These are phyloP conservation scores for Polytrichum commune DNA, from an alignment of 225 moss, liverwort and hornwort genomes.

Conservation along the genomic window DNA sequence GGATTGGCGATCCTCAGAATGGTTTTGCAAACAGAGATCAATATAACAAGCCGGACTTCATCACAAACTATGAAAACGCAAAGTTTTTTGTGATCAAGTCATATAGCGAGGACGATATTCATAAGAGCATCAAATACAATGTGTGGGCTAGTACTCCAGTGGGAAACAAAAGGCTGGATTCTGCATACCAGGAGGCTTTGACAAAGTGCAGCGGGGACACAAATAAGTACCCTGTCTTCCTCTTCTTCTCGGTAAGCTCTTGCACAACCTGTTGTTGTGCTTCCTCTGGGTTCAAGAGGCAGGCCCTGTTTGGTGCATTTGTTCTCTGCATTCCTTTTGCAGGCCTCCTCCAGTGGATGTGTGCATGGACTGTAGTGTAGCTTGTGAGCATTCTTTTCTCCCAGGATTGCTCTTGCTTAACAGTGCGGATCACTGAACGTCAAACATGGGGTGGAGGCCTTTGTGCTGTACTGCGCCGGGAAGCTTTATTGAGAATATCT, in stretches of 20 bases:
- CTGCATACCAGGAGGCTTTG: slow-evolving; percentile 80
- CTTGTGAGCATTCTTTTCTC: too few species aligned
- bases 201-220: slow-evolving; percentile 39
- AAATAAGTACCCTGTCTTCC: slow-evolving; percentile 76
- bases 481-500: too few species aligned
- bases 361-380: too few species aligned
- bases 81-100: slow-evolving; percentile 99
- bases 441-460: too few species aligned
- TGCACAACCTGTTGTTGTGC: too few species aligned
- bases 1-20: slow-evolving; percentile 56
- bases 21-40: slow-evolving; percentile 78
- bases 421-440: too few species aligned
- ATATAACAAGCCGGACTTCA: slow-evolving; percentile 87
- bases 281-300: too few species aligned
- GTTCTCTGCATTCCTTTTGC: too few species aligned
- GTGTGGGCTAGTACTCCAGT: slow-evolving; percentile 99
- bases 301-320: too few species aligned
- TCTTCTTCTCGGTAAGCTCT: slow-evolving; percentile 91
- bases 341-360: too few species aligned
- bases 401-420: too few species aligned
- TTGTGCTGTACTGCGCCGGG: too few species aligned
- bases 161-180: slow-evolving; percentile 94
- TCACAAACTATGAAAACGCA: slow-evolving; percentile 78
- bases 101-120: slow-evolving; percentile 98
- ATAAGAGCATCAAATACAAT: slow-evolving; percentile 98